Percentiles rank a stretch among this genome's conserved stretches.
phyloP scores from a whole-genome alignment of 345 rosid species.

The Bruguiera parviflora region DNA sequence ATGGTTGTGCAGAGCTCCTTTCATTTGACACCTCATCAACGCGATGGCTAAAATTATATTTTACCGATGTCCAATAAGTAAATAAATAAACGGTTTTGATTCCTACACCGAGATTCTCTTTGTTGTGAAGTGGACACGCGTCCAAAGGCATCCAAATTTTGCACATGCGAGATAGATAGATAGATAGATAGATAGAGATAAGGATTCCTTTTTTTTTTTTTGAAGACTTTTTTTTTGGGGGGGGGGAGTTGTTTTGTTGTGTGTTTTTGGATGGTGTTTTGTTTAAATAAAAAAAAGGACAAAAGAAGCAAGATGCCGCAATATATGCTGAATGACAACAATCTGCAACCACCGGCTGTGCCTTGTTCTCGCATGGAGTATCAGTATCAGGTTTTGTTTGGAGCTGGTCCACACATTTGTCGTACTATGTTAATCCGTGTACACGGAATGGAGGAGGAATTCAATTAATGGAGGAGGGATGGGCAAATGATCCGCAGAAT shows the following conservation, averaged over 20 bases:
- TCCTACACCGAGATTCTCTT: neutral
- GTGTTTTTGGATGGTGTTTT: slow-evolving; percentile 14
- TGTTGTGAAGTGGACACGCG: slow-evolving; percentile 28
- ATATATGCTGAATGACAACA: slow-evolving; percentile 19
- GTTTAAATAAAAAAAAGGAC: slow-evolving; percentile 1
- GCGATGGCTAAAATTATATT: too few relatives aligned
- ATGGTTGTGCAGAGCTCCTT: too few relatives aligned
- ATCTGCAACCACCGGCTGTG: slow-evolving; percentile 7
- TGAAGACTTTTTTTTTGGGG: neutral
- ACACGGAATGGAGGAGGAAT: too few relatives aligned
- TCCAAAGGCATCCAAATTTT: neutral
- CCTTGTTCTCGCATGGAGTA: neutral
- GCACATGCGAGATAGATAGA: slow-evolving; percentile 5
- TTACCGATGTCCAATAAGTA: too few relatives aligned
- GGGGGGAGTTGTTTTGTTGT: too few relatives aligned
- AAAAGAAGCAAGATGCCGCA: slow-evolving; percentile 22
- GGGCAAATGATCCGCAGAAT: too few relatives aligned
- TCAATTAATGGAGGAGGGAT: too few relatives aligned
- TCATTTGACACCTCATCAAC: too few relatives aligned
- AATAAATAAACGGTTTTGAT: too few relatives aligned
- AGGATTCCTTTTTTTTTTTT: slow-evolving; percentile 23
- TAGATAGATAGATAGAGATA: slow-evolving; percentile 13
- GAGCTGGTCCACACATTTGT: neutral
- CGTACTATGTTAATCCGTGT: neutral
- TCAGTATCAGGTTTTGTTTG: neutral